phyloP scores from a whole-genome alignment of 2,329 filamentous ascomycete genomes.

The Pseudogymnoascus sp. region DNA sequence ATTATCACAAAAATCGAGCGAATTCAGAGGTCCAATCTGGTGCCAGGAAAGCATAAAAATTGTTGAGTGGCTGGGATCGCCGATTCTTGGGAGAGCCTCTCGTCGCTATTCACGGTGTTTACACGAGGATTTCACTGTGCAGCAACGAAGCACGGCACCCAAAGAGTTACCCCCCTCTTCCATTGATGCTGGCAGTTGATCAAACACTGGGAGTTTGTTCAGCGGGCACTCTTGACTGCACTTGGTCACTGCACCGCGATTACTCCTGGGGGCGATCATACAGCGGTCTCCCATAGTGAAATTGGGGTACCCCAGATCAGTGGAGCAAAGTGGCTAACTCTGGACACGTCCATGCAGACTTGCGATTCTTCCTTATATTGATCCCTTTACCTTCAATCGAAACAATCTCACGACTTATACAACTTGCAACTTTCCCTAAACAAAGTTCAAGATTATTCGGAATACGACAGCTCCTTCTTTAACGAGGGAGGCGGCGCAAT shows the following conservation, averaged over 20 bases:
- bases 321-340: slow-evolving; percentile 6
- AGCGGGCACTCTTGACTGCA: neutral
- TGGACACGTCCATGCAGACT: neutral
- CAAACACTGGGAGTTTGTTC: neutral
- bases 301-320: slow-evolving; percentile 5
- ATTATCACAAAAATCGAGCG: neutral
- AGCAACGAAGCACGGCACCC: neutral
- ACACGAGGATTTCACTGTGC: neutral
- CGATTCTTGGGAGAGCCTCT: neutral
- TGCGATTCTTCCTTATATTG: neutral
- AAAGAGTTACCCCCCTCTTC: neutral
- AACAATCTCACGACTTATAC: neutral
- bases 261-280: slow-evolving; percentile 1
- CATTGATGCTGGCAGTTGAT: neutral
- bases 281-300: neutral
- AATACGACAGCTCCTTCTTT: slow-evolving; percentile 1
- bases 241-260: neutral
- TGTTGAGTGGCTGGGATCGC: neutral
- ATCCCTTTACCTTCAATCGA: neutral
- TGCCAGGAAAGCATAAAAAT: neutral
- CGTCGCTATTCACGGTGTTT: neutral
- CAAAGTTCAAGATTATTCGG: slow-evolving; percentile 1
- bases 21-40: neutral
- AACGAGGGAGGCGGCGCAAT: neutral
- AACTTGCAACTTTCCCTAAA: slow-evolving; percentile 1